Conservation (phyloP, 768 basidiomycete species). For the Rhizopogon sp. region DNA sequence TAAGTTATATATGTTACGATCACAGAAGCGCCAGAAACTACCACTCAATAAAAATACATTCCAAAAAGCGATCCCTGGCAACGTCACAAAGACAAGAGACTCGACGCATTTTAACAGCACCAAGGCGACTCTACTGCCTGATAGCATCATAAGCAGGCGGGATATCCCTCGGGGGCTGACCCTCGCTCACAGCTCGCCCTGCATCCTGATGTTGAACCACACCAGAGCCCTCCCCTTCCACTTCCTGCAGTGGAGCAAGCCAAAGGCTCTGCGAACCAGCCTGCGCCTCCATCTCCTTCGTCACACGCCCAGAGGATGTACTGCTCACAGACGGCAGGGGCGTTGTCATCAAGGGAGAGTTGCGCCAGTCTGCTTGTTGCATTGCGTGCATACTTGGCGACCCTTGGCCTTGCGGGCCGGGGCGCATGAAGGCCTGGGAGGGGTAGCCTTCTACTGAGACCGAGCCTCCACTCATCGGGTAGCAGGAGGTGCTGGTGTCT, state of each 20-base stretch:
- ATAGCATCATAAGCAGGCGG: conserved; percentile 26
- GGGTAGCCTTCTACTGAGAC: too few species aligned
- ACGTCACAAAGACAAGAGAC: too few species aligned
- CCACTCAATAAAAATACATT: too few species aligned
- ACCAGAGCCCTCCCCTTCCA: conserved; percentile 8
- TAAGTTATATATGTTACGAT: too few species aligned
- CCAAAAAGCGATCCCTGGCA: too few species aligned
- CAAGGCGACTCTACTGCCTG: background rate
- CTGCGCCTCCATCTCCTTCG: conserved; percentile 22
- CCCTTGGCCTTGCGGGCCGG: background rate
- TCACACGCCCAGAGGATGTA: conserved; percentile 7
- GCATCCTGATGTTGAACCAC: conserved; percentile 23
- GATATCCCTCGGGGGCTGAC: conserved; percentile 17
- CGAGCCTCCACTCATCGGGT: too few species aligned
- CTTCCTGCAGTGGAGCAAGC: background rate
- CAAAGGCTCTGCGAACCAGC: conserved; percentile 3
- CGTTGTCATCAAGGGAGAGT: conserved; percentile 10
- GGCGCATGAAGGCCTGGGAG: too few species aligned
- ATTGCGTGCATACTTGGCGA: conserved; percentile 8
- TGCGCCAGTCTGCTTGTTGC: conserved; percentile 15
- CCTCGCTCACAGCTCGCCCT: conserved; percentile 16
- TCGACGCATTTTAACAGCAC: too few species aligned
- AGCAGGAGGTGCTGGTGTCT: conserved; percentile 4
- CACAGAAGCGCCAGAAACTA: too few species aligned
- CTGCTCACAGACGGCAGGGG: conserved; percentile 18